These are phyloP conservation scores for Podaxis sp. DNA, from an alignment of 768 basidiomycete genomes.

Conservation along the genomic window DNA sequence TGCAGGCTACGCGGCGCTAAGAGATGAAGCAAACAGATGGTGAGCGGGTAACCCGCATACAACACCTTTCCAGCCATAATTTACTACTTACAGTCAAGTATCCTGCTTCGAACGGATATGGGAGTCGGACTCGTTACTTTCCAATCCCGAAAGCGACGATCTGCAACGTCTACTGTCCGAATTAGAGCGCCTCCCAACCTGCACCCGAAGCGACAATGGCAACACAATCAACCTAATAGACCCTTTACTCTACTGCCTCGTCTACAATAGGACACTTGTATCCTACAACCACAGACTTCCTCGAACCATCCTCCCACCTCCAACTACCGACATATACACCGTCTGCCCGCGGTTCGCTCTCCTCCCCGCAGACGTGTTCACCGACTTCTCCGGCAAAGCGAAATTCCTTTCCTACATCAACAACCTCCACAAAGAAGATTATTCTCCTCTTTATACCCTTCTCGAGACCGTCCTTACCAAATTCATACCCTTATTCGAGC, in stretches of 20 bases:
- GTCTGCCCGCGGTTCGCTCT: slow-evolving; percentile 39
- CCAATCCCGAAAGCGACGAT: slow-evolving; percentile 9
- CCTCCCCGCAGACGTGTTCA: slow-evolving; percentile 44
- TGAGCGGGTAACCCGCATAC: slow-evolving; percentile 19
- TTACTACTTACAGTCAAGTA: slow-evolving; percentile 37
- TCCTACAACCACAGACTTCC: slow-evolving; percentile 22
- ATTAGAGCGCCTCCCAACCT: slow-evolving; percentile 3
- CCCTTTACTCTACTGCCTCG: slow-evolving; percentile 36
- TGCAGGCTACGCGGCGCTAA: slow-evolving; percentile 40
- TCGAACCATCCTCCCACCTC: slow-evolving; percentile 29
- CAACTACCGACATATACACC: slow-evolving; percentile 34
- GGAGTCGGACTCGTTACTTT: slow-evolving; percentile 36
- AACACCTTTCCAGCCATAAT: neutral
- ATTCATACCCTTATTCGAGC: slow-evolving; percentile 51
- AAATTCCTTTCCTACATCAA: slow-evolving; percentile 53
- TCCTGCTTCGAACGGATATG: slow-evolving; percentile 61
- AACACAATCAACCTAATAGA: slow-evolving; percentile 36
- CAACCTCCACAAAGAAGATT: slow-evolving; percentile 40
- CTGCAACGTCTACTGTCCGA: neutral
- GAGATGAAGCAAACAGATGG: slow-evolving; percentile 39
- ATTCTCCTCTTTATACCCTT: slow-evolving; percentile 29
- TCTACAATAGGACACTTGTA: slow-evolving; percentile 41
- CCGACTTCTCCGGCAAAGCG: slow-evolving; percentile 31
- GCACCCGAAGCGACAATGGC: slow-evolving; percentile 20
- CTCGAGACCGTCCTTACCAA: slow-evolving; percentile 33